These are phyloP conservation scores for Phyllosticta citriasiana DNA, from an alignment of 2,329 filamentous ascomycete species.

Conservation along the genomic window DNA sequence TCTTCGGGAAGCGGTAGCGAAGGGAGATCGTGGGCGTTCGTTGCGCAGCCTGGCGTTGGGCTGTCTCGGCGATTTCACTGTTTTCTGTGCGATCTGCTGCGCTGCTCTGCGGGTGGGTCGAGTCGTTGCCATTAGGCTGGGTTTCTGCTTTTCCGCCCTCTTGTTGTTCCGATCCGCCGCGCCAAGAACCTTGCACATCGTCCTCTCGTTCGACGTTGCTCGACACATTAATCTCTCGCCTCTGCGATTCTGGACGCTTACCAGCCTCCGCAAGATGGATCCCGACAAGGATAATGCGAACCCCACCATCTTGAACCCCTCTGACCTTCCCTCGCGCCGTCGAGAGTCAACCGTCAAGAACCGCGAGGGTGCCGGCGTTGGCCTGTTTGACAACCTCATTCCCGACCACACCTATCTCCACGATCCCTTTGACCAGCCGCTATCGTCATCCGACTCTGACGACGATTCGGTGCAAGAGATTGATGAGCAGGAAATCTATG, in stretches of 20 bases:
- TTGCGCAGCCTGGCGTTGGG: not conserved
- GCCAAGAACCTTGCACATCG: not conserved
- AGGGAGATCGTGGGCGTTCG: not conserved
- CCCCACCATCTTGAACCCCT: conserved; percentile 79
- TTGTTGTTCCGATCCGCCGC: conserved; percentile 7
- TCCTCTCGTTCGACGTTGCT: not conserved
- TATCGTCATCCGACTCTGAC: conserved; percentile 34
- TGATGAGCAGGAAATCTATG: conserved; percentile 94
- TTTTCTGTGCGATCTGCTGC: conserved; percentile 8
- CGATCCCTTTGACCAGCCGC: conserved; percentile 37
- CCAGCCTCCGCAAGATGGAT: conserved; percentile 24
- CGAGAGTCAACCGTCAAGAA: conserved; percentile 30
- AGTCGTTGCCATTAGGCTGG: not conserved
- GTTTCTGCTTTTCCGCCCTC: not conserved
- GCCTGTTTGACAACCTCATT: conserved; percentile 45
- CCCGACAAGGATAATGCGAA: conserved; percentile 64
- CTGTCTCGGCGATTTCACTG: conserved; percentile 9
- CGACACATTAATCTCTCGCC: not conserved
- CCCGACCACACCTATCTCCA: conserved; percentile 39
- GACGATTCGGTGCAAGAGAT: conserved; percentile 64
- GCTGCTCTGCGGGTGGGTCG: conserved; percentile 2
- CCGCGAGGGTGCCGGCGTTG: conserved; percentile 39
- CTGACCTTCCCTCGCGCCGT: conserved; percentile 76
- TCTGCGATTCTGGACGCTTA: not conserved
- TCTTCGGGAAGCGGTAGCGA: not conserved